phyloP scores from a whole-genome alignment of 768 basidiomycete genomes.

The Hygrophorus pudorinus region DNA sequence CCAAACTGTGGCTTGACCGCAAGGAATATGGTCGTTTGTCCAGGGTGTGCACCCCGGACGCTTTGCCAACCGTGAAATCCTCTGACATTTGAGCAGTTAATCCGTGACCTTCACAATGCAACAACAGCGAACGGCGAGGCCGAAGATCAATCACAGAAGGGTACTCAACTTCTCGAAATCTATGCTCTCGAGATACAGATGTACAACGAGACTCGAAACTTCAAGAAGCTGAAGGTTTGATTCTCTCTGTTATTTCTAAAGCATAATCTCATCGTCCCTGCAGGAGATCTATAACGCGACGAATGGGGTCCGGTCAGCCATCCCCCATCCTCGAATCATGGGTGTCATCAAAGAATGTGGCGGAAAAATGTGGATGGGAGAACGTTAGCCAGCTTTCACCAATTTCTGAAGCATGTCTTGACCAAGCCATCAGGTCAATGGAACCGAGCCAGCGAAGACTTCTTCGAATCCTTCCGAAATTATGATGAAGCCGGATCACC shows the following conservation, averaged over 20 bases:
- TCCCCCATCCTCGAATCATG: slow-evolving; percentile 97
- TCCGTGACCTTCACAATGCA: slow-evolving; percentile 64
- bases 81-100: slow-evolving; percentile 37
- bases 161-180: slow-evolving; percentile 90
- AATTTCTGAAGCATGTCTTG: neutral
- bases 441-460: slow-evolving; percentile 94
- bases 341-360: slow-evolving; percentile 99
- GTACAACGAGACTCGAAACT: slow-evolving; percentile 95
- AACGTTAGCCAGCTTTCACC: slow-evolving; percentile 46
- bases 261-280: neutral
- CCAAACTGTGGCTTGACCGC: slow-evolving; percentile 94
- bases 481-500: slow-evolving; percentile 98
- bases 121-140: slow-evolving; percentile 53
- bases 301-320: slow-evolving; percentile 86
- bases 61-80: neutral
- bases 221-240: slow-evolving; percentile 85
- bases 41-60: slow-evolving; percentile 59
- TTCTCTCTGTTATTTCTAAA: neutral
- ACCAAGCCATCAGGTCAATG: slow-evolving; percentile 64
- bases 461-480: slow-evolving; percentile 97
- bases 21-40: slow-evolving; percentile 81
- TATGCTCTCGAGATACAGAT: slow-evolving; percentile 99
- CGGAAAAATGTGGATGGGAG: slow-evolving; percentile 99
- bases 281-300: slow-evolving; percentile 98
- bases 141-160: slow-evolving; percentile 84